Conservation (phyloP, 225 moss, liverwort and hornwort genomes). For the Straminergon stramineum region DNA sequence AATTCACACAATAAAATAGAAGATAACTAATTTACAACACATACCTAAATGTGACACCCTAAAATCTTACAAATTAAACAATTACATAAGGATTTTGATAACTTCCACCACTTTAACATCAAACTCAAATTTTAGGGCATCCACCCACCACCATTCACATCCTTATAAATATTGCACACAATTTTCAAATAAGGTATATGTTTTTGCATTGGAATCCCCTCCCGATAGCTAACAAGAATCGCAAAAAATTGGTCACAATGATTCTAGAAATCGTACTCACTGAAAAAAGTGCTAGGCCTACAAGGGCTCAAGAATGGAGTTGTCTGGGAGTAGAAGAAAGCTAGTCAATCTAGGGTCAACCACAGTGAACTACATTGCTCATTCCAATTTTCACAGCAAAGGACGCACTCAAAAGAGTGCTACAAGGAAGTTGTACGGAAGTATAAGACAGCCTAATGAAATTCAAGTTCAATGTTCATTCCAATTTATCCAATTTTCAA, state of each 20-base stretch:
- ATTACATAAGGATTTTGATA: not conserved
- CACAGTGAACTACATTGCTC: not conserved
- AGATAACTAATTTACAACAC: not conserved
- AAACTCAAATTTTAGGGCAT: not conserved
- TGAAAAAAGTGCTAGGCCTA: no score
- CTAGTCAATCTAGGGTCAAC: no score
- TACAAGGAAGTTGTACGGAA: not conserved
- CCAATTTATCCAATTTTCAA: not conserved
- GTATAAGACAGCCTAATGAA: not conserved
- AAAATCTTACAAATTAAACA: not conserved
- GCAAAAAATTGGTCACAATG: not conserved
- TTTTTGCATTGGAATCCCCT: not conserved
- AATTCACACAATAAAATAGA: not conserved
- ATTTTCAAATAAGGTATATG: not conserved
- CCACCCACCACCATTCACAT: rapidly evolving
- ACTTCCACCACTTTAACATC: not conserved
- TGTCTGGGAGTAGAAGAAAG: not conserved
- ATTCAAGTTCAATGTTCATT: not conserved
- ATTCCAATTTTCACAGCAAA: not conserved
- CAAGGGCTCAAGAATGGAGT: not conserved
- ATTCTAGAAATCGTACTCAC: not conserved
- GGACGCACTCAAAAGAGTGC: not conserved
- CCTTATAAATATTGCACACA: not conserved
- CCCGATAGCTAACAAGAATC: not conserved
- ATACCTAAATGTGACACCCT: not conserved